These are phyloP conservation scores for Suhomyces kilbournensis DNA, from an alignment of 805 yeast species.

Conservation along the genomic window DNA sequence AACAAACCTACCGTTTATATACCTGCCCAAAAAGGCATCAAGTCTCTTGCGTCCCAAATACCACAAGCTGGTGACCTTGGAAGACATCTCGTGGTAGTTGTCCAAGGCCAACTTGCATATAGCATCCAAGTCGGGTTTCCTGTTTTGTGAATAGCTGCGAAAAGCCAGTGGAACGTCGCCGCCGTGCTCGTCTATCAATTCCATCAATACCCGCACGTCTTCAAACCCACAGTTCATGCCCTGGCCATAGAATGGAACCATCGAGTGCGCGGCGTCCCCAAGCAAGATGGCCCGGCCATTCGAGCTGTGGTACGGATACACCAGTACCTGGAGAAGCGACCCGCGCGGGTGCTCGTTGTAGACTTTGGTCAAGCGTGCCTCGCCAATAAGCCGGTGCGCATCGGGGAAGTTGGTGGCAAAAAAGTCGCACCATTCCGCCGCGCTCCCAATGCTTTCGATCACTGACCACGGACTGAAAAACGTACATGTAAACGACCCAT, in stretches of 20 bases:
- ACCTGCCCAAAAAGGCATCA: slow-evolving; percentile 61
- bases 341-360: slow-evolving; percentile 68
- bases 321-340: slow-evolving; percentile 68
- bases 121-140: slow-evolving; percentile 69
- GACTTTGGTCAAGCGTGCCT: slow-evolving; percentile 46
- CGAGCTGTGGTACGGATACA: slow-evolving; percentile 64
- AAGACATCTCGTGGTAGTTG: slow-evolving; percentile 85
- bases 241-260: slow-evolving; percentile 98
- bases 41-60: slow-evolving; percentile 65
- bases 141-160: slow-evolving; percentile 46
- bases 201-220: slow-evolving; percentile 70
- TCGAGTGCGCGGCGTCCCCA: slow-evolving; percentile 94
- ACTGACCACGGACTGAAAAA: slow-evolving; percentile 78
- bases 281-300: slow-evolving; percentile 61
- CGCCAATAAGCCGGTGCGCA: slow-evolving; percentile 67
- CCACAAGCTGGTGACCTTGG: slow-evolving; percentile 60
- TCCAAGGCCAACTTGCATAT: slow-evolving; percentile 75
- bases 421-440: slow-evolving; percentile 48
- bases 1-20: slow-evolving; percentile 45
- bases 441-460: slow-evolving; percentile 50
- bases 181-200: slow-evolving; percentile 39
- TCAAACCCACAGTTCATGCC: slow-evolving; percentile 97
- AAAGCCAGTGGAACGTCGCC: slow-evolving; percentile 50
- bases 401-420: slow-evolving; percentile 67
- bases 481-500: slow-evolving; percentile 86